Percentiles rank a stretch among this genome's conserved stretches.
phyloP scores from a whole-genome alignment of 306 rosid genomes.

The Potentilla sterilis region DNA sequence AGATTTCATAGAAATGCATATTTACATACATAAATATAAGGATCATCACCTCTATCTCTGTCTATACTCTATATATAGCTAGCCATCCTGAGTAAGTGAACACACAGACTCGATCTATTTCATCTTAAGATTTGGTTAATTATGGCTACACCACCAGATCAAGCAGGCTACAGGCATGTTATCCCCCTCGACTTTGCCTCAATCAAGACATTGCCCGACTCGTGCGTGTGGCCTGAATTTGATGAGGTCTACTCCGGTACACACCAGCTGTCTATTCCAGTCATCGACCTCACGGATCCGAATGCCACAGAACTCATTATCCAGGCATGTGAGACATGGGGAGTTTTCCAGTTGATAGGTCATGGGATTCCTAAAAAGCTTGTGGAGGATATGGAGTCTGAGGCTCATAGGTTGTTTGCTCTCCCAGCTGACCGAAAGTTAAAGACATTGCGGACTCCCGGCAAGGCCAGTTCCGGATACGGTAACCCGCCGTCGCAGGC shows the following conservation, averaged over 20 bases:
- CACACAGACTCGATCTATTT: not conserved
- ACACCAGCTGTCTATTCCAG: not conserved
- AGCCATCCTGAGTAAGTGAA: too few species aligned
- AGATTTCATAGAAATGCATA: not conserved
- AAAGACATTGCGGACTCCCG: not conserved
- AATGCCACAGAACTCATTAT: not conserved
- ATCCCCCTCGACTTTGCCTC: not conserved
- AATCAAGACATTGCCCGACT: not conserved
- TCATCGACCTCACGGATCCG: not conserved
- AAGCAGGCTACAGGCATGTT: not conserved
- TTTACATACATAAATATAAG: not conserved
- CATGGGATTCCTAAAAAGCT: not conserved
- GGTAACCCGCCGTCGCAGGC: constrained; percentile 9
- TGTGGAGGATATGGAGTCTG: not conserved
- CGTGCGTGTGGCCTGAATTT: not conserved
- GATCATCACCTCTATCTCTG: not conserved
- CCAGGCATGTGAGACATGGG: constrained; percentile 2
- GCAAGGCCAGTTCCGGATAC: not conserved
- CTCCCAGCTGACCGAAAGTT: not conserved
- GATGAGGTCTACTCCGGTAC: not conserved
- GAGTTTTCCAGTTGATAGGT: not conserved
- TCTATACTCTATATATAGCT: not conserved
- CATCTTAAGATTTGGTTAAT: not conserved
- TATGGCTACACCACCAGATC: constrained; percentile 13
- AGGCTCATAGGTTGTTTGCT: not conserved